Conservation (phyloP, 1,139 yeast species). For the Debaryomycetaceae sp. region DNA sequence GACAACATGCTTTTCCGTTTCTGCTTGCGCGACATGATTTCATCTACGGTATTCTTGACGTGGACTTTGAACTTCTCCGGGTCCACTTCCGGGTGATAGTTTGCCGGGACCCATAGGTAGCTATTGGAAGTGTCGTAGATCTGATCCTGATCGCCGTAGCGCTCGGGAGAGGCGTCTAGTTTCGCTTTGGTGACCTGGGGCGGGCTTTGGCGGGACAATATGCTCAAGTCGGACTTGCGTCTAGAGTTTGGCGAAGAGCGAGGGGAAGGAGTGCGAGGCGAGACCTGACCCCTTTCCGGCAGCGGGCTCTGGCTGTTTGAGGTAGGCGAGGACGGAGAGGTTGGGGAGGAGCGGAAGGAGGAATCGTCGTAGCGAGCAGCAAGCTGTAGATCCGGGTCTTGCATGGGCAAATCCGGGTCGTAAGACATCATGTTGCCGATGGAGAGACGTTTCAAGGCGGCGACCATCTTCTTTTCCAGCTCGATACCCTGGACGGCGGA, state of each 20-base stretch:
- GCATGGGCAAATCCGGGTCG: conserved; percentile 46
- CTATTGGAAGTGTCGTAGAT: conserved; percentile 16
- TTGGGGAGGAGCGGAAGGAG: neutral
- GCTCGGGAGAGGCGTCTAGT: conserved; percentile 6
- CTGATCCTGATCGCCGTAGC: conserved; percentile 17
- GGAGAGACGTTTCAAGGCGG: conserved; percentile 44
- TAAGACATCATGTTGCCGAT: conserved; percentile 43
- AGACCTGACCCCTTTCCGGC: neutral
- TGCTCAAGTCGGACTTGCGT: neutral
- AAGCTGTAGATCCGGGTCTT: conserved; percentile 19
- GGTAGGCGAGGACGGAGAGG: neutral
- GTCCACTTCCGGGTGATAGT: conserved; percentile 83
- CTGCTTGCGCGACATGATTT: conserved; percentile 42
- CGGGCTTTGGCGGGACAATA: neutral
- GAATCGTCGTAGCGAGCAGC: neutral
- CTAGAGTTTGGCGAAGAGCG: neutral
- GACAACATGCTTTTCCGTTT: conserved; percentile 20
- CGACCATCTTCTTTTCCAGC: conserved; percentile 48
- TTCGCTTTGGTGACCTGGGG: neutral
- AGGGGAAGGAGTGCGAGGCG: neutral
- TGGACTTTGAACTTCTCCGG: conserved; percentile 84
- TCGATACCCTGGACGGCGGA: conserved; percentile 40
- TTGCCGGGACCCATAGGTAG: conserved; percentile 89
- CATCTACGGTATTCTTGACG: conserved; percentile 71
- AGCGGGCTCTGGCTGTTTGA: neutral